phyloP scores from a whole-genome alignment of 768 basidiomycete genomes.

The Psilocybe azurescens region DNA sequence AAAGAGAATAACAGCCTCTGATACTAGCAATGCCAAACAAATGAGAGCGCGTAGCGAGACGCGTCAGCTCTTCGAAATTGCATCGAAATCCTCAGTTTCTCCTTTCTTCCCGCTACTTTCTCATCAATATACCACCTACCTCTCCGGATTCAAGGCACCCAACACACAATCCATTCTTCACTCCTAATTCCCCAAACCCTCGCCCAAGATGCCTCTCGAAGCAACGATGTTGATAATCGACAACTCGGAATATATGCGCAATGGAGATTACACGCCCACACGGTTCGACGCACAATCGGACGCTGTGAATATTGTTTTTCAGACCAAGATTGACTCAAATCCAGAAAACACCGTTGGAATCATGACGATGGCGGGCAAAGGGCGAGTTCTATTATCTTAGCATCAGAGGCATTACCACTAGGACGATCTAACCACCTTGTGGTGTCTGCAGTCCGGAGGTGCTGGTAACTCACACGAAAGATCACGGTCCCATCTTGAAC shows the following conservation, averaged over 20 bases:
- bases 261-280: slow-evolving; percentile 88
- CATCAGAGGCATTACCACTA: neutral
- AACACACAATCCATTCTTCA: neutral
- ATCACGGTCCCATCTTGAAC: slow-evolving; percentile 88
- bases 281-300: slow-evolving; percentile 92
- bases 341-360: slow-evolving; percentile 97
- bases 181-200: neutral
- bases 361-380: slow-evolving; percentile 98
- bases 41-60: slow-evolving; percentile 11
- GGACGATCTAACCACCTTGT: neutral
- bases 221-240: slow-evolving; percentile 98
- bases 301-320: slow-evolving; percentile 88
- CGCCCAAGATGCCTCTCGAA: slow-evolving; percentile 86
- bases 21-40: slow-evolving; percentile 4
- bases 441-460: slow-evolving; percentile 78
- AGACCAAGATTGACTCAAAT: slow-evolving; percentile 93
- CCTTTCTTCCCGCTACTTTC: neutral
- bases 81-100: neutral
- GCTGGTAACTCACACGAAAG: slow-evolving; percentile 94
- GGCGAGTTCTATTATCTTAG: slow-evolving; percentile 52
- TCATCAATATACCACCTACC: slow-evolving; percentile 1
- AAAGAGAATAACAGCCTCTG: neutral
- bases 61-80: slow-evolving; percentile 12
- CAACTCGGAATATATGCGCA: slow-evolving; percentile 97
- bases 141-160: neutral